Base-by-base conservation (phyloP, 1,284 basidiomycete genomes). In the Singerocomus rubriflavus region DNA sequence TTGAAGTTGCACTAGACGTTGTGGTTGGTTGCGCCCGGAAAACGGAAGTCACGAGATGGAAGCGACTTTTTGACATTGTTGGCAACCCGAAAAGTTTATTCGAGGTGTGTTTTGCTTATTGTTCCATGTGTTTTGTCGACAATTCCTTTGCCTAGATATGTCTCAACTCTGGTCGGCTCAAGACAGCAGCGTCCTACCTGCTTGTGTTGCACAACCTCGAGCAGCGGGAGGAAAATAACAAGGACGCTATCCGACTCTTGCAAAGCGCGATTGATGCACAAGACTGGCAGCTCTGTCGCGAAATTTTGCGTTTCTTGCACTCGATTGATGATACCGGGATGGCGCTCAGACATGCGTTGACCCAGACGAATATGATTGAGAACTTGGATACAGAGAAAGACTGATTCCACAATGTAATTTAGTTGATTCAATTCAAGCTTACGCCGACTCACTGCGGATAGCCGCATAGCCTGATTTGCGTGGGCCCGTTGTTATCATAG, bases 11-110 rank as follows among this genome's bases (percentile, higher is more conserved):
- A 5, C 73, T 98, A 47, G 91, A 97, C 54, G 94, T 99, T 5
- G 91, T 99, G 2, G 96, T 98, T 8, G 87, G 91, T 6, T 98
- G 96, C 64, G 97, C 97, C 8, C 79, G 97, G 43, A 99, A 99
- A 74, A 99, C 94, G 4, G 97, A 99, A 70, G 83, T 96, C 61
- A 87, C 91, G 6, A 75, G 91, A 41, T 99, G 97, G 97, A 80
- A 79, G 32, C 80, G 86, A 52, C 73, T 99, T 25, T 99, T 99
- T 65, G 84, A 84, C 50, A 79, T 91, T 14, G 94, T 97, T 5
- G 97, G 97, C 2, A 87, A 85, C 58, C 96, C 97, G 0, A 85
- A 92, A 60, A 75, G 79, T 2, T 74, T 99, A n/a, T 98, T 98
- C 64, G 93, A 97, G 75, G 89, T 89, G 64, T 32, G 73, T 60